Conservation (phyloP, 345 rosid genomes). For the Triadica sebifera region DNA sequence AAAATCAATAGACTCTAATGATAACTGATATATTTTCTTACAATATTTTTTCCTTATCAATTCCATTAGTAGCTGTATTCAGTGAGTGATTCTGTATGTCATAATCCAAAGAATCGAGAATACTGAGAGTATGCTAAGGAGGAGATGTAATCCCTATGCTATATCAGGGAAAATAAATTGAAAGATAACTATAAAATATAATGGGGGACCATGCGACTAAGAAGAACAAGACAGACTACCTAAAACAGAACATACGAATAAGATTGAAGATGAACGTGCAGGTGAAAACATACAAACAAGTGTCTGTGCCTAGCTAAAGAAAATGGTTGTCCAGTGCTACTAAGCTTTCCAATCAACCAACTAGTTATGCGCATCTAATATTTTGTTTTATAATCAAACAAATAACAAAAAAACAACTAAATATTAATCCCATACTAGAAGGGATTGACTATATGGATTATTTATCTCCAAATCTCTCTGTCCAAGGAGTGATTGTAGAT, state of each 20-base stretch:
- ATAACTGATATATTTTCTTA: not conserved
- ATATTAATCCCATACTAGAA: too few species aligned
- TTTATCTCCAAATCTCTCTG: too few species aligned
- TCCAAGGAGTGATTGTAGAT: too few species aligned
- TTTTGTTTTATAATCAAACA: too few species aligned
- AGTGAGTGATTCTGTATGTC: not conserved
- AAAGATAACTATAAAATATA: not conserved
- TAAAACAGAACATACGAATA: not conserved
- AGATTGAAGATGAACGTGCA: not conserved
- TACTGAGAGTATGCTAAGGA: not conserved
- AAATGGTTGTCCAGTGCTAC: not conserved
- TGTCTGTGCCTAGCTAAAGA: not conserved
- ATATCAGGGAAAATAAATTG: not conserved
- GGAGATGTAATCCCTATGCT: not conserved
- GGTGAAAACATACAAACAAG: not conserved
- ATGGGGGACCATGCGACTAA: not conserved
- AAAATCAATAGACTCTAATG: not conserved
- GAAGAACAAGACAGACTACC: not conserved
- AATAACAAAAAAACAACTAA: too few species aligned
- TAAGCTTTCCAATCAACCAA: not conserved
- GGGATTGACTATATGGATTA: too few species aligned
- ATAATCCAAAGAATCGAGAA: slow-evolving; percentile 5
- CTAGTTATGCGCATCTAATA: too few species aligned
- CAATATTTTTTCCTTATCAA: not conserved
- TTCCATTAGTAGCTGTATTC: not conserved